Percentiles rank a stretch among this genome's conserved stretches.
phyloP scores from a whole-genome alignment of 257 asterid species.

The Jacaranda mimosifolia region DNA sequence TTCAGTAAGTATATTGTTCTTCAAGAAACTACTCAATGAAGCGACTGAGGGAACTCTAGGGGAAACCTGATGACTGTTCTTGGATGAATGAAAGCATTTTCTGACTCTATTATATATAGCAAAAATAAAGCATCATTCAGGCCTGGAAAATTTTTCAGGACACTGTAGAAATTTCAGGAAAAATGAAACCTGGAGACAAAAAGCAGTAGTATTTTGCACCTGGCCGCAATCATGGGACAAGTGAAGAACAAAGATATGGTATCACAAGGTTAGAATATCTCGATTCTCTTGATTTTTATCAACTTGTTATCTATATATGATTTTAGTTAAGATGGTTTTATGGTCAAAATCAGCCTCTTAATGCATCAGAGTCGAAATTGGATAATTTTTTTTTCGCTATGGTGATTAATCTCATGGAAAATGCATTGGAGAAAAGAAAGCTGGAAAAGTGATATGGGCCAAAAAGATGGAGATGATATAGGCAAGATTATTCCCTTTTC shows the following conservation, averaged over 20 bases:
- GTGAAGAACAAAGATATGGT: slow-evolving; percentile 21
- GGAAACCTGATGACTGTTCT: slow-evolving; percentile 44
- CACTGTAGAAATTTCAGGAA: not conserved
- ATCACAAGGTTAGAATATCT: slow-evolving; percentile 26
- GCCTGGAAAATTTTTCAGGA: not conserved
- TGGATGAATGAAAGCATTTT: slow-evolving; percentile 12
- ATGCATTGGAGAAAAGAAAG: slow-evolving; percentile 3
- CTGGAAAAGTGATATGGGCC: slow-evolving; percentile 22
- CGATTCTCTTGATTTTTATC: slow-evolving; percentile 33
- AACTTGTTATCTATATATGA: not conserved
- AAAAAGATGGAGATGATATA: slow-evolving; percentile 29
- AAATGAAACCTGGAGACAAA: not conserved
- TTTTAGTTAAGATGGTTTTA: not conserved
- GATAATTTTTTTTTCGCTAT: not conserved
- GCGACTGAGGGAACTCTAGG: slow-evolving; percentile 58
- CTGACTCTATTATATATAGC: slow-evolving; percentile 33
- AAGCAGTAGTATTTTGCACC: slow-evolving; percentile 36
- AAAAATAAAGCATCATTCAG: not conserved
- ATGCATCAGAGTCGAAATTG: not conserved
- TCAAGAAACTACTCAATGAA: slow-evolving; percentile 42
- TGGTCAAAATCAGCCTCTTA: slow-evolving; percentile 7
- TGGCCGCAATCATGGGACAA: slow-evolving; percentile 38
- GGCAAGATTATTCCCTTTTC: slow-evolving; percentile 35
- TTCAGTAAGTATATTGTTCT: slow-evolving; percentile 33
- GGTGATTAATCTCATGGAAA: not conserved